Conservation (phyloP, 179 eudicot genomes). For the Heliamphora pulchella region DNA sequence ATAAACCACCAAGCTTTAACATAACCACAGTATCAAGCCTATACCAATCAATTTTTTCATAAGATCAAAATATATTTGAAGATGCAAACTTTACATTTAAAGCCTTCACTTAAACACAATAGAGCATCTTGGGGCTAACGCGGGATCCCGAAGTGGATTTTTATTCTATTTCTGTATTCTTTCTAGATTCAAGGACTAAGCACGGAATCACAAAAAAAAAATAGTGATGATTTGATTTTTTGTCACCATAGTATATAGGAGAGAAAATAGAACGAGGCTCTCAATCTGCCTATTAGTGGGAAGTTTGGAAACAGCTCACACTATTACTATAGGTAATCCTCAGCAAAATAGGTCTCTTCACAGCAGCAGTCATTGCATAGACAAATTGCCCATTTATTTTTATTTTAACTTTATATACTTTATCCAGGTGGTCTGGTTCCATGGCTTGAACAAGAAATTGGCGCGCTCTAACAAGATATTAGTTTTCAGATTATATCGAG, state of each 20-base stretch:
- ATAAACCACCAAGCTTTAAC: no score
- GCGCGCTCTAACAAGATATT: not conserved
- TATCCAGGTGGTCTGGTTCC: not conserved
- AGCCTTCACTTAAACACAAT: not conserved
- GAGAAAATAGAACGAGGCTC: no score
- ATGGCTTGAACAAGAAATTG: not conserved
- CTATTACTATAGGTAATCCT: not conserved
- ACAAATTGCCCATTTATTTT: not conserved
- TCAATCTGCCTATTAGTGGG: not conserved
- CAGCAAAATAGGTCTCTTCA: not conserved
- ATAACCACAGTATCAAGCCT: not conserved
- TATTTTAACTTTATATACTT: not conserved
- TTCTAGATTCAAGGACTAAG: no score
- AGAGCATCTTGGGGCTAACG: no score
- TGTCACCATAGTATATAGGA: no score
- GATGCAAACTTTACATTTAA: not conserved
- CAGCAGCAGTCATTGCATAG: not conserved
- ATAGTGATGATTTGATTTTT: no score
- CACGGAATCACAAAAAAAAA: no score
- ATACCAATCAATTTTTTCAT: not conserved
- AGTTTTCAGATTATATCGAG: not conserved
- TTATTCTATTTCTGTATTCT: no score
- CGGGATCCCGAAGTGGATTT: no score
- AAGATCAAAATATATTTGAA: constrained; percentile 1
- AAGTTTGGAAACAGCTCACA: not conserved